phyloP scores from a whole-genome alignment of 2,329 filamentous ascomycete species.

The Parasarocladium wereldwijsianum region DNA sequence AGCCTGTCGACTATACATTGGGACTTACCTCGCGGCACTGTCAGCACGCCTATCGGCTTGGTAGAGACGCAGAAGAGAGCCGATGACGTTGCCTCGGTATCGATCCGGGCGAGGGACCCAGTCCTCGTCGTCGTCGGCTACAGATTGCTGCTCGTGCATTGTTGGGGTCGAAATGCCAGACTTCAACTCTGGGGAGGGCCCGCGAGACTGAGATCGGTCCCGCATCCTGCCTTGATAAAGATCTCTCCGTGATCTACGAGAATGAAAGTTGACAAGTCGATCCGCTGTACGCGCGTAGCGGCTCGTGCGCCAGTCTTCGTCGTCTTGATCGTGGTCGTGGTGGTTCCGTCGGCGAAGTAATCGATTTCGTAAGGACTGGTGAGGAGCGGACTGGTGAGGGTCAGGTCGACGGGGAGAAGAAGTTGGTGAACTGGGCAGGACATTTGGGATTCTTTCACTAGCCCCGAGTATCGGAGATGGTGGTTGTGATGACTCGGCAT shows the following conservation, averaged over 20 bases:
- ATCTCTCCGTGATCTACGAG: not conserved
- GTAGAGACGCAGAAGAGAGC: slow-evolving; percentile 58
- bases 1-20: too few relatives aligned
- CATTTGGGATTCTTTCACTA: too few relatives aligned
- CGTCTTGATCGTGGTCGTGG: slow-evolving; percentile 1
- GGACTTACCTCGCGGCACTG: too few relatives aligned
- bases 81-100: slow-evolving; percentile 60
- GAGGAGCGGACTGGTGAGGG: too few relatives aligned
- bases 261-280: slow-evolving; percentile 19
- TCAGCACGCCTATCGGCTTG: slow-evolving; percentile 25
- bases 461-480: not conserved
- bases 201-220: too few relatives aligned
- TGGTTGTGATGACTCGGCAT: slow-evolving; percentile 4
- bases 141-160: slow-evolving; percentile 22
- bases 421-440: too few relatives aligned
- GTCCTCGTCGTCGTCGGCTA: slow-evolving; percentile 32
- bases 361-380: slow-evolving; percentile 2
- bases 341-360: slow-evolving; percentile 1
- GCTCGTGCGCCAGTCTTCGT: too few relatives aligned
- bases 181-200: too few relatives aligned
- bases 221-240: too few relatives aligned
- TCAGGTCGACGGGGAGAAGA: too few relatives aligned
- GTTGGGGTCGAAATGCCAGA: slow-evolving; percentile 24
- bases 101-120: slow-evolving; percentile 53
- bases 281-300: slow-evolving; percentile 13